Base-by-base conservation (phyloP, 257 asterid species). In the Eustoma russellianum region DNA sequence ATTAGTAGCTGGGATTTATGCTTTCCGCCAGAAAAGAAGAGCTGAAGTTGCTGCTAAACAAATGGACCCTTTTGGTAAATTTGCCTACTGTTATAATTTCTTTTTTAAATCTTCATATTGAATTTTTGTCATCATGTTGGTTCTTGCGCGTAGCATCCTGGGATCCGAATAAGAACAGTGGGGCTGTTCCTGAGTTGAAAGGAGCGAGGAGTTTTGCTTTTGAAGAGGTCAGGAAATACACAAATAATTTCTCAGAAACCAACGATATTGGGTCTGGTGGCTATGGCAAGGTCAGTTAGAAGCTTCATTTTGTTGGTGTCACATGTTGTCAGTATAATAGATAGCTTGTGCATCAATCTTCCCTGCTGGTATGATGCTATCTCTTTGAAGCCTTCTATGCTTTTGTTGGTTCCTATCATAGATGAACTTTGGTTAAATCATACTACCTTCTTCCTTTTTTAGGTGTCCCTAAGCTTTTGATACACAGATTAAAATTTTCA, bases 181-280 rank as follows among this genome's bases (percentile, higher is more conserved):
- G 93, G 15, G 93, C 74, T 38, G 88, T 83, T 64, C 98, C 98
- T 33, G 83, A 83, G 77, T 19, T 90, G 48, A 78, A 74, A 60
- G 96, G 96, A 50, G 88, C 93, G 9, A 80, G 72, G 68, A 52
- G 55, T 60, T 86, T 83, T 66, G 66, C 96, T 5, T 83, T 81
- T 47, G 91, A 90, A 56, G 98, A 83, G 77, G 73, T 90, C 28
- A 86, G 77, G 70, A 90, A 67, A 64, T 73, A 53, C 80, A 81
- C 98, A 51, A 80, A 78, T 60, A 86, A 83, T 74, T 90, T 86
- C 62, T 76, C 94, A 3, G 82, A 74, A 40, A 30, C 28, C 40
- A 90, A 86, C 67, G 68, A 56, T 35, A 63, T 86, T 17, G 98
- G 98, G 49, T 66, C 66, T 38, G 98, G 98, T 59, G 98, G 98